These are phyloP conservation scores for Termitomyces sp. DNA, from an alignment of 768 basidiomycete species.

Conservation along the genomic window DNA sequence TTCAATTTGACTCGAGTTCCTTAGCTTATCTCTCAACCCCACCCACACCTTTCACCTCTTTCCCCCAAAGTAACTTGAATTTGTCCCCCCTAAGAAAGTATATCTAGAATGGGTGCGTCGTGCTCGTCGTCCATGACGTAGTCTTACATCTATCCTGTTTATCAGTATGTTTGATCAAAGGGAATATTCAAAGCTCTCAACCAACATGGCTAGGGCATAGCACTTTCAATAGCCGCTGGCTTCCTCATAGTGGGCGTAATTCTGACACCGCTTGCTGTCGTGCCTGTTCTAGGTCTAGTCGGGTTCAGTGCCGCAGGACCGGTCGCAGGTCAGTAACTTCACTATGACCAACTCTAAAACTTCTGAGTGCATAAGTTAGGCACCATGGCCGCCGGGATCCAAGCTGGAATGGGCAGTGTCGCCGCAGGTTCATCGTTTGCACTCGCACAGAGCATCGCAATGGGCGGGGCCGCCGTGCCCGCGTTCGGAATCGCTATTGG, in stretches of 20 bases:
- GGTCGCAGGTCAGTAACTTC: constrained; percentile 1
- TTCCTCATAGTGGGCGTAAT: not conserved
- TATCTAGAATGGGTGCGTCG: not conserved
- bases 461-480: constrained; percentile 9
- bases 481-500: constrained; percentile 2
- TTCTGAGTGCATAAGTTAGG: not conserved
- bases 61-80: too few relatives aligned
- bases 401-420: constrained; percentile 1
- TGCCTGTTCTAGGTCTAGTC: not conserved
- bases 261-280: not conserved
- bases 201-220: not conserved
- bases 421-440: constrained; percentile 9
- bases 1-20: not conserved
- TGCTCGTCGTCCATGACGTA: not conserved
- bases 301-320: constrained; percentile 1
- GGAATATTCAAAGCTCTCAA: not conserved
- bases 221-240: not conserved
- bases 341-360: not conserved
- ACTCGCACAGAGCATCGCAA: constrained; percentile 14
- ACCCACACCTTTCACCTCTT: not conserved
- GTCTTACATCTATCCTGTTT: not conserved
- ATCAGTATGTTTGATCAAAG: not conserved
- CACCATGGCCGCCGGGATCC: constrained; percentile 1
- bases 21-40: not conserved
- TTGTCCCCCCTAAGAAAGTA: too few relatives aligned